Conservation (phyloP, 306 rosid genomes). For the Betula pendula region DNA sequence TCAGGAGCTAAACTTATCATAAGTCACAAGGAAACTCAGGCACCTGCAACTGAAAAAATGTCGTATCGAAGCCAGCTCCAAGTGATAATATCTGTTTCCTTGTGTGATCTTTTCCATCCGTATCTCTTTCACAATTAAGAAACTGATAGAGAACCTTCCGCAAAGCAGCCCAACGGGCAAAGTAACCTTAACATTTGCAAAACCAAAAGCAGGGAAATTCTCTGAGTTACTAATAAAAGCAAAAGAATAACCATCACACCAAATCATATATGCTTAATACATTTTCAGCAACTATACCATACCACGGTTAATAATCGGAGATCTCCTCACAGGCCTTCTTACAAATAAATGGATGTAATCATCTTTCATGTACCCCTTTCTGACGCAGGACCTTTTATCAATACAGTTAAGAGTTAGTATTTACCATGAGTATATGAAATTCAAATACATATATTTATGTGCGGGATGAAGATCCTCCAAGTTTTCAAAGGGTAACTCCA, state of each 20-base stretch:
- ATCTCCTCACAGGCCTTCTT: slow-evolving; percentile 83
- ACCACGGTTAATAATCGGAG: slow-evolving; percentile 96
- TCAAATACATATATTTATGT: not conserved
- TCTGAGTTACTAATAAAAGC: slow-evolving; percentile 10
- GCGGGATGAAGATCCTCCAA: not conserved
- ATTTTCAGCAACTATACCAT: slow-evolving; percentile 27
- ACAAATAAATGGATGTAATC: slow-evolving; percentile 84
- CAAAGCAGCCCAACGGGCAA: slow-evolving; percentile 87
- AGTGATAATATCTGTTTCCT: slow-evolving; percentile 66
- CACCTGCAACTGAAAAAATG: slow-evolving; percentile 95
- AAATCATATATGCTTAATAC: slow-evolving; percentile 3
- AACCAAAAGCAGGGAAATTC: slow-evolving; percentile 5
- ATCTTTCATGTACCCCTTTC: slow-evolving; percentile 93
- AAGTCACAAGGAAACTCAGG: slow-evolving; percentile 33
- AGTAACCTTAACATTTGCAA: slow-evolving; percentile 60
- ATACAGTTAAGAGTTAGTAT: slow-evolving; percentile 22
- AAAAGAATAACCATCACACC: slow-evolving; percentile 11
- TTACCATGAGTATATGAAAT: not conserved
- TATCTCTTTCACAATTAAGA: slow-evolving; percentile 55
- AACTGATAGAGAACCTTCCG: slow-evolving; percentile 75
- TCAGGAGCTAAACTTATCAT: slow-evolving; percentile 17
- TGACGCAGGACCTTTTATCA: slow-evolving; percentile 79
- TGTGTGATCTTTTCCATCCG: slow-evolving; percentile 22
- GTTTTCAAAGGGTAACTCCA: not conserved
- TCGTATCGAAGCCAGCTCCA: slow-evolving; percentile 94